Evolutionary conservation across 2,329 filamentous ascomycete genomes (phyloP).

Genomic region (Gremmenia infestans): DNA sequence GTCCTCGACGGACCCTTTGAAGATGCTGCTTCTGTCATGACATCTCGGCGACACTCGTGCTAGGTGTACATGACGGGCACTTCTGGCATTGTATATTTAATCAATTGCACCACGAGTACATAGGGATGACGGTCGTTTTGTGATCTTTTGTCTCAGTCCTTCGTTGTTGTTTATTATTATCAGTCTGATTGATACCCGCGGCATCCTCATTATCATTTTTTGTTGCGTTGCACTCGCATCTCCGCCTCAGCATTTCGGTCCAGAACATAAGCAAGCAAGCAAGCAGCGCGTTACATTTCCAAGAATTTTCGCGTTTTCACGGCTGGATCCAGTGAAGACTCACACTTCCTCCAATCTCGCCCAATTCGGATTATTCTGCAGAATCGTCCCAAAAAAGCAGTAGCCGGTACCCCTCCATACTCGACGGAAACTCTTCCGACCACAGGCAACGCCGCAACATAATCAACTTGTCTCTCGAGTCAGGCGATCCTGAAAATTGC

Average conservation of each 20-base stretch:
- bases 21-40: constrained; percentile 18
- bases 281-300: constrained; percentile 8
- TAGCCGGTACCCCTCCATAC: constrained; percentile 1
- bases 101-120: constrained; percentile 21
- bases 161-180: constrained; percentile 14
- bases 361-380: constrained; percentile 14
- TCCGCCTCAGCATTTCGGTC: not conserved
- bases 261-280: not conserved
- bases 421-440: constrained; percentile 1
- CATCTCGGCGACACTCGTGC: constrained; percentile 24
- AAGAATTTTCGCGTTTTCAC: constrained; percentile 19
- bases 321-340: constrained; percentile 28
- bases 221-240: constrained; percentile 1
- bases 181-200: not conserved
- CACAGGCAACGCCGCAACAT: constrained; percentile 1
- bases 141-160: constrained; percentile 22
- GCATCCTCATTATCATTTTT: constrained; percentile 1
- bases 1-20: constrained; percentile 19
- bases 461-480: constrained; percentile 1
- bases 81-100: constrained; percentile 24
- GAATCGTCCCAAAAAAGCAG: constrained; percentile 4
- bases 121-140: constrained; percentile 22
- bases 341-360: not conserved
- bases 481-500: not conserved
- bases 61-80: constrained; percentile 18